Base-by-base conservation (phyloP, 345 rosid genomes). In the Raphanus raphanistrum region DNA sequence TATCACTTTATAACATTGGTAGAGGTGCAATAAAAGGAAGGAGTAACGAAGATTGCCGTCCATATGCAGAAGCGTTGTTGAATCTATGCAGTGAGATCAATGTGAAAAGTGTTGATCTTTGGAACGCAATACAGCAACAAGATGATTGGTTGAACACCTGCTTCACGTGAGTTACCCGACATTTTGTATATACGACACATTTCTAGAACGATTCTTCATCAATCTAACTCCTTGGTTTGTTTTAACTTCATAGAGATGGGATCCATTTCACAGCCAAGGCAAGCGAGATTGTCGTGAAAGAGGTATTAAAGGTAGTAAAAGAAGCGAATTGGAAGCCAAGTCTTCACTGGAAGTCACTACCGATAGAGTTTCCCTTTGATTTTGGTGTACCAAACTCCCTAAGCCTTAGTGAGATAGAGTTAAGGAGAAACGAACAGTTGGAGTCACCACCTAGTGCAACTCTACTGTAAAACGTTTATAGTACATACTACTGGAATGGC, bases 311-410 rank as follows among this genome's bases (percentile, higher is more conserved):
- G 71, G 88, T 74, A 10, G 69, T 94, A 35, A 78, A 59, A 70
- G 94, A 86, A 76, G 89, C 94, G 8, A 83, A 87, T 7, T 93
- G 96, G 98, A 81, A 87, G 58, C 98, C 97, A 1, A 86, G 88
- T 72, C 87, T 91, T 21, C 43, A 85, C 41, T 88, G 94, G 91
- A 84, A 77, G 68, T 73, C 82, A 0, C 76, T 94, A 81, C 84
- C 89, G 0, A 6, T 76, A 2, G 97, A 94, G 70, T 94, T 89
- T 32, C 68, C 77, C 0, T 88, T 87, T 59, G 81, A 82, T 50
- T 87, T 86, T 3, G 77, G 76, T 60, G 48, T 35, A 57, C 70
- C 83, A 63, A 79, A 72, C 70, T 60, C 58, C 6, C 0, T 67
- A 2, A 61, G 59, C 50, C 59, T 79, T 26, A 2, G 33, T 73